Evolutionary conservation across 2,329 filamentous ascomycete genomes (phyloP), one percentile per base, ranked within the genome.

Genomic region (Calonectria multiphialidica): DNA sequence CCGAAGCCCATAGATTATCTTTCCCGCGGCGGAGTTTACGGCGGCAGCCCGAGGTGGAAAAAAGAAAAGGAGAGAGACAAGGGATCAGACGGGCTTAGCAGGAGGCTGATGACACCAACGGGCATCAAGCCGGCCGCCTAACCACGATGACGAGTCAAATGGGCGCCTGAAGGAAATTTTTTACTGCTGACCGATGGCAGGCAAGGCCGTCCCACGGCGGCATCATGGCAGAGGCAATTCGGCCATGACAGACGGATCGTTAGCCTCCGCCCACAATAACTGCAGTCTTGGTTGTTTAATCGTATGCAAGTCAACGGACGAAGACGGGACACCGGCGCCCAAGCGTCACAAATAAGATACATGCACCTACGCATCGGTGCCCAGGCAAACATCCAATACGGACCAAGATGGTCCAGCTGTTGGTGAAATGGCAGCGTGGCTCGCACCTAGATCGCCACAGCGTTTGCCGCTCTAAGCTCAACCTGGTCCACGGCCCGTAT

Each of bases 401-500:
- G 37, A 55, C 53, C 53, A 49, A 37, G 62, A 63, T 67, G 44
- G 15, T 47, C 45, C 62, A 40, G 61, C 62, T 65, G 66, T 65
- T 72, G 67, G 68, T 68, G 61, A 70, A 61, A 59, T 70, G 61
- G 47, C 53, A 47, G 53, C 63, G 49, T 45, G 70, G 64, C 57
- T 61, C 47, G 50, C 50, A 47, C 35, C 66, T 65, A 65, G 74
- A 79, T 77, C 69, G 57, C 61, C 70, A 72, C 77, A 73, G 77
- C 70, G 75, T 69, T 75, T 73, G 76, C 77, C 74, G 74, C 68
- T 67, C 66, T 71, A 67, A 72, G 57, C 68, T 50, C 64, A 50
- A 66, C 53, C 72, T 70, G 25, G 55, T 66, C 64, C 40, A 18
- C 55, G 45, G 62, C 50, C 49, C 59, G 50, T 72, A 69, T 76